Evolutionary conservation across 495 filamentous ascomycete genomes (phyloP), one percentile per base, ranked within the genome.

Genomic region (Penicillium arizonense): DNA sequence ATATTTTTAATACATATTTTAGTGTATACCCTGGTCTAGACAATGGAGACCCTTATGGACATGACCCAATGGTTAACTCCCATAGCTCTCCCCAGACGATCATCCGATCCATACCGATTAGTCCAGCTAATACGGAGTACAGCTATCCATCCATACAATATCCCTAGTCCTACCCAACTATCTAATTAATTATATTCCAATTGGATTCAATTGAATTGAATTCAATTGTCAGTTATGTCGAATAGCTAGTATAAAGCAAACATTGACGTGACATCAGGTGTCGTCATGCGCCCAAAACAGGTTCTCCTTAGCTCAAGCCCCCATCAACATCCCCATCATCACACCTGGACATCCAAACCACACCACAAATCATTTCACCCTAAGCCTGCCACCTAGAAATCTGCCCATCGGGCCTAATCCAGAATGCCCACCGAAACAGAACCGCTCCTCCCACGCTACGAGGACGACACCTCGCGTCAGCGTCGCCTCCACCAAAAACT

Each of bases 401-500:
- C 9, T 30, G 39, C 32, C 49, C 40, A 28, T 26, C 8, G 51
- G 51, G 16, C 44, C 37, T 12, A n/a, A 42, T 18, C 41, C 61
- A 71, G 53, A 46, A 80, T 87, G 78, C 62, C 77, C 16, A 73
- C 72, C 55, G 87, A 90, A 56, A 84, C 78, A 16, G 81, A 92
- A 56, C 90, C 91, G 37, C 79, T 96, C 26, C 83, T 96, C 28
- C 86, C 91, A 58, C 86, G 84, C 56, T 96, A 96, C 72, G 78
- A 86, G 54, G 87, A 94, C 67, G 89, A 92, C 57, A 96, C 91
- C 8, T 69, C 78, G 20, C 76, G 90, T 44, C 90, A 96, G 76
- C 79, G 86, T 30, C 73, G 79, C 44, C 75, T 92, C 38, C 89
- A 91, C 61, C 83, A 88, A 64, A 96, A 96, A 73, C 78, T 96